Evolutionary conservation across 306 rosid species (phyloP).

Genomic region (Quercus engelmannii): DNA sequence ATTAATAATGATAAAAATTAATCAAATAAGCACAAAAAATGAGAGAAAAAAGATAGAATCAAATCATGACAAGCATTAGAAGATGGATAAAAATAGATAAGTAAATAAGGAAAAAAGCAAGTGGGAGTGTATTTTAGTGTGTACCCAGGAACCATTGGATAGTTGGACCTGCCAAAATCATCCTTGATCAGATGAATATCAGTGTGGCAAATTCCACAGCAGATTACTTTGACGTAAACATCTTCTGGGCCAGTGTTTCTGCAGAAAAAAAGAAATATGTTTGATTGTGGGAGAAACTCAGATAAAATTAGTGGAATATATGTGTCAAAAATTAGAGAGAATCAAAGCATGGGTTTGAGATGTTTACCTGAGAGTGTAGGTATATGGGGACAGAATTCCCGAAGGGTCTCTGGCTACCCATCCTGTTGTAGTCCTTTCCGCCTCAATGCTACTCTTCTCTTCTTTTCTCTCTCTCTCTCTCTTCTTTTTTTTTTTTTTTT

Average conservation of each 20-base stretch:
- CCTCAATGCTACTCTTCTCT: constrained; percentile 45
- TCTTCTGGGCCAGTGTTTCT: constrained; percentile 81
- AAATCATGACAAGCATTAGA: too few species aligned
- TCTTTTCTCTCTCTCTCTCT: too few species aligned
- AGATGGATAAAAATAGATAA: background rate
- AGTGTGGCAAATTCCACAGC: constrained; percentile 82
- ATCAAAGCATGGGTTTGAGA: background rate
- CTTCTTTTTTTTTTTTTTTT: too few species aligned
- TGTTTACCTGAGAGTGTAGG: constrained; percentile 55
- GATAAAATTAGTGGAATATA: background rate
- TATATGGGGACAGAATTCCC: constrained; percentile 77
- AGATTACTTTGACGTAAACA: constrained; percentile 64
- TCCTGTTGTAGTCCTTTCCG: constrained; percentile 60
- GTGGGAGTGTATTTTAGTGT: background rate
- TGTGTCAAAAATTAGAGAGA: background rate
- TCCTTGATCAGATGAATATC: constrained; percentile 77
- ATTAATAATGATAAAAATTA: background rate
- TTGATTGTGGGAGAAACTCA: background rate
- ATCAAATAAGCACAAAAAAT: background rate
- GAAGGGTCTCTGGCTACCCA: constrained; percentile 93
- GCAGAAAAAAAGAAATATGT: constrained; percentile 10
- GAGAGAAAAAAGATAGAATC: background rate
- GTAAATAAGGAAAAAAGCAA: background rate
- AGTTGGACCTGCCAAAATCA: constrained; percentile 79
- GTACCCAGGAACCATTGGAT: constrained; percentile 93